These are phyloP conservation scores for Epithemia pelagica DNA, from an alignment of 108 stramenopile species.

Conservation along the genomic window DNA sequence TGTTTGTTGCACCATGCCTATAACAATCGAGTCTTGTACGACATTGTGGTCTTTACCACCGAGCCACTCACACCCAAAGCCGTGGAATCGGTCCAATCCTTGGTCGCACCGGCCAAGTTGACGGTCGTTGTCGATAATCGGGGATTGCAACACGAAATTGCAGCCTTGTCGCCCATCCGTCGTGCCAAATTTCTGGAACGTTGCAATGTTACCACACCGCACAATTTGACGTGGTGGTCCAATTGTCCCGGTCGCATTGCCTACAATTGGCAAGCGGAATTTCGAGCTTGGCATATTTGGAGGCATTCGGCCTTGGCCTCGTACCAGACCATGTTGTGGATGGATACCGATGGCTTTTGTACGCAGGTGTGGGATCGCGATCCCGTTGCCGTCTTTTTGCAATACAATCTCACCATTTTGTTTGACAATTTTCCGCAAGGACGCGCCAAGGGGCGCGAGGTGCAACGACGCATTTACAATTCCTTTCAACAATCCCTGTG, in stretches of 20 bases:
- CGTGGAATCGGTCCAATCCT: too few species aligned
- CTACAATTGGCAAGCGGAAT: conserved; percentile 15
- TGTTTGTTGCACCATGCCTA: too few species aligned
- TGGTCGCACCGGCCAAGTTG: too few species aligned
- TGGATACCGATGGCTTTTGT: too few species aligned
- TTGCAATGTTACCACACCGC: background rate
- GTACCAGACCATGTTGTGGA: conserved; percentile 42
- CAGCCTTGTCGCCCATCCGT: too few species aligned
- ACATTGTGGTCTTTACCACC: too few species aligned
- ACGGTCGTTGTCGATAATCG: too few species aligned
- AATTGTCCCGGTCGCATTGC: conserved; percentile 7
- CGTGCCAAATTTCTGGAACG: too few species aligned
- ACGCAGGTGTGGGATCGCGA: conserved; percentile 28
- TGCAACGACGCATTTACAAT: conserved; percentile 15
- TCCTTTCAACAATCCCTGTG: too few species aligned
- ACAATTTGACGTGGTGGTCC: conserved; percentile 8
- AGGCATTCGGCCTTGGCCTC: conserved; percentile 15
- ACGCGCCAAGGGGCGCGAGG: background rate
- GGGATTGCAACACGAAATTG: too few species aligned
- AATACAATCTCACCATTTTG: conserved; percentile 29
- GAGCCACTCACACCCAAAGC: too few species aligned
- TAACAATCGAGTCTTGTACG: too few species aligned
- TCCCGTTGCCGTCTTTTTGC: conserved; percentile 30
- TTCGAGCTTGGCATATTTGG: conserved; percentile 48
- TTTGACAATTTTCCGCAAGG: conserved; percentile 33